Evolutionary conservation across 805 yeast species (phyloP).

Genomic region (Isabelozyma rhagii): DNA sequence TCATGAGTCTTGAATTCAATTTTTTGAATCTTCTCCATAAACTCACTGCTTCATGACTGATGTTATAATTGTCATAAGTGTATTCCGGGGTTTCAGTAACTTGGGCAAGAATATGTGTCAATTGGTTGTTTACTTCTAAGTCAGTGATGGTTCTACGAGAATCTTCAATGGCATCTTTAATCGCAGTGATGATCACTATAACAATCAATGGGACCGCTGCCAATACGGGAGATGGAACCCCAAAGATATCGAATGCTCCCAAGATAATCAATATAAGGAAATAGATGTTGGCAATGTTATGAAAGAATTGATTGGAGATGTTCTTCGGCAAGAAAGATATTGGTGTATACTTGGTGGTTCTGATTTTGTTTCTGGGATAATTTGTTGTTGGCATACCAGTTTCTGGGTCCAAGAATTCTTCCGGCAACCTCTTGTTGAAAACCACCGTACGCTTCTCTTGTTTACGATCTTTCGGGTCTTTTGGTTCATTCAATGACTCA

Average conservation of each 20-base stretch:
- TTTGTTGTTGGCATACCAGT: conserved; percentile 54
- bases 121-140: conserved; percentile 71
- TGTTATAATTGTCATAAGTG: conserved; percentile 50
- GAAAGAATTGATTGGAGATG: conserved; percentile 65
- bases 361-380: conserved; percentile 87
- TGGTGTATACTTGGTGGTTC: conserved; percentile 95
- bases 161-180: conserved; percentile 80
- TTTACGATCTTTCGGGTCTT: conserved; percentile 30
- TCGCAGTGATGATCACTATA: conserved; percentile 69
- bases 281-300: conserved; percentile 86
- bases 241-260: conserved; percentile 76
- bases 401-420: conserved; percentile 51
- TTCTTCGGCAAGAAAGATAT: conserved; percentile 85
- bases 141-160: conserved; percentile 71
- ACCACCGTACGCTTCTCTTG: conserved; percentile 46
- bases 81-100: conserved; percentile 14
- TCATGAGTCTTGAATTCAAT: conserved; percentile 28
- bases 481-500: conserved; percentile 24
- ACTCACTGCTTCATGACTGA: conserved; percentile 60
- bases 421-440: conserved; percentile 61
- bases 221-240: conserved; percentile 75
- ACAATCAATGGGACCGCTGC: conserved; percentile 78
- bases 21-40: conserved; percentile 72
- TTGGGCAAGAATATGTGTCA: conserved; percentile 57
- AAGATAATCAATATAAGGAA: conserved; percentile 75